phyloP scores from a whole-genome alignment of 2,329 filamentous ascomycete species.

The Apiospora pterosperma region DNA sequence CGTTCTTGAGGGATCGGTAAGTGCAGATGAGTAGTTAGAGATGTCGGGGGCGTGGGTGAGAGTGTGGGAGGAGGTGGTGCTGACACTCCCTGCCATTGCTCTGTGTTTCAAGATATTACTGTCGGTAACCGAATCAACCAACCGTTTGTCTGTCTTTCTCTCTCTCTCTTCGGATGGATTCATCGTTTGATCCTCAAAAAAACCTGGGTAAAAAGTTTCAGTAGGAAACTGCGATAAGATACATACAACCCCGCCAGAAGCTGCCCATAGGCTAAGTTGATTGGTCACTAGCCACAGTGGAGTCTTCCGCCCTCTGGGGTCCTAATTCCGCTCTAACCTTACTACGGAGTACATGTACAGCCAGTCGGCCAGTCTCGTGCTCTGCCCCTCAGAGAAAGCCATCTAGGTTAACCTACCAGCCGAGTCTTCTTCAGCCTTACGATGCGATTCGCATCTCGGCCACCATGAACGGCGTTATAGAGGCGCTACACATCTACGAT shows the following conservation, averaged over 20 bases:
- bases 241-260: constrained; percentile 7
- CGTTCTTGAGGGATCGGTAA: constrained; percentile 26
- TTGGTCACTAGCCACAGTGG: constrained; percentile 8
- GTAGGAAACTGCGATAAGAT: not conserved
- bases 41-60: constrained; percentile 49
- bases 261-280: not conserved
- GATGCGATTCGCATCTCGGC: constrained; percentile 25
- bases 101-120: not conserved
- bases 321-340: not conserved
- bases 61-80: constrained; percentile 61
- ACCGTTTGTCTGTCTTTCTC: not conserved
- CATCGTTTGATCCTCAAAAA: not conserved
- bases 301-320: not conserved
- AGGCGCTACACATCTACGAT: constrained; percentile 96
- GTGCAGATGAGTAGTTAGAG: constrained; percentile 32
- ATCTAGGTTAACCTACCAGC: not conserved
- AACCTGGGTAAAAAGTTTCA: constrained; percentile 7
- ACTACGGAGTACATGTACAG: too few relatives aligned
- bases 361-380: not conserved
- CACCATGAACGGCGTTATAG: constrained; percentile 78
- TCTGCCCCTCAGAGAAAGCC: not conserved
- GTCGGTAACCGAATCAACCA: not conserved
- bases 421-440: constrained; percentile 8
- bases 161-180: not conserved
- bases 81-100: constrained; percentile 34